Conservation (phyloP, 768 basidiomycete genomes). For the Amanita brunnescens region DNA sequence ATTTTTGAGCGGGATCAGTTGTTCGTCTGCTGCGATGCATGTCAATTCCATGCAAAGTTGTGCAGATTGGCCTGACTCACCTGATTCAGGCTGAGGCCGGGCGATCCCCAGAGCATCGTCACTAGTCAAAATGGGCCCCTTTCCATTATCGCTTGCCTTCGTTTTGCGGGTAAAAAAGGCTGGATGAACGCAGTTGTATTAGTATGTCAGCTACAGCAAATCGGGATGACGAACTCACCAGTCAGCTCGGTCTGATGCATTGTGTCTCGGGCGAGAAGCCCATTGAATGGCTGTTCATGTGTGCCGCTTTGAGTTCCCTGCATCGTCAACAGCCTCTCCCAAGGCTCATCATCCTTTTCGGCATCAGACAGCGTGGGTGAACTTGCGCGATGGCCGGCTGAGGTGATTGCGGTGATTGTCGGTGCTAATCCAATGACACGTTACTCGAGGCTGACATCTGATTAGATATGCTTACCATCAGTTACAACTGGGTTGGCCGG, state of each 20-base stretch:
- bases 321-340: not conserved
- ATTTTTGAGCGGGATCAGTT: not conserved
- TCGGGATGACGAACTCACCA: not conserved
- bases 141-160: not conserved
- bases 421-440: not conserved
- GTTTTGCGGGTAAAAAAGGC: not conserved
- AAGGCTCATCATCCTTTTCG: not conserved
- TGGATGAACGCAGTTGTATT: not conserved
- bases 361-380: not conserved
- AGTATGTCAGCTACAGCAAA: not conserved
- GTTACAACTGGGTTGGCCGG: constrained; percentile 4
- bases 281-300: not conserved
- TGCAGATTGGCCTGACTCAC: not conserved
- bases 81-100: not conserved
- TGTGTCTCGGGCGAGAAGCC: not conserved
- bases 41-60: not conserved
- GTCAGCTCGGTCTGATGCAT: not conserved
- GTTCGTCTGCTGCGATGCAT: not conserved
- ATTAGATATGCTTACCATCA: constrained; percentile 1
- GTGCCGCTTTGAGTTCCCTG: not conserved
- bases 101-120: not conserved
- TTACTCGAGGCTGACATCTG: not conserved
- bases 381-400: not conserved
- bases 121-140: not conserved
- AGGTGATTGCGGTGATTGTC: not conserved